Base-by-base conservation (phyloP, 257 asterid genomes). In the Striga asiatica region DNA sequence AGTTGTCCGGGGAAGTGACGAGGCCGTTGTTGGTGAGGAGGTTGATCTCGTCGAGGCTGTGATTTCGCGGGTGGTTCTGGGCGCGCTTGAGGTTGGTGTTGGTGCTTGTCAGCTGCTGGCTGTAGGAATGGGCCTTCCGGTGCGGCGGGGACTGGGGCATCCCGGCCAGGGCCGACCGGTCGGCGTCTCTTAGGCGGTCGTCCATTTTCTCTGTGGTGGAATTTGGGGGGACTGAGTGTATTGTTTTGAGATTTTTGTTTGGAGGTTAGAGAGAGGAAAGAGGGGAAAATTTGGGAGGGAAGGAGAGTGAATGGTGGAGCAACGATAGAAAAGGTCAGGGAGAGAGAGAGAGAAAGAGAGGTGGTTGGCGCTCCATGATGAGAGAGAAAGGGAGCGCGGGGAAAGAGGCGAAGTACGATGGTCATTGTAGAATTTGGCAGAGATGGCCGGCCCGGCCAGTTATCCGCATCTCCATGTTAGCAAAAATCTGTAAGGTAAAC, bases 31-130 rank as follows among this genome's bases (percentile, higher is more conserved):
- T 50, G 39, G 48, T 50, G 8, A 56, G 42, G 13, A 66, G 53
- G 8, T 66, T 56, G 50, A 49, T 65, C 13, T 81, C 91, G 60
- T 76, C 87, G 57, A 81, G 83, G 75, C 91, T 81, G 57, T 74
- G 78, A 18, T 78, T 78, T 24, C 91, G 80, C 24, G 71, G 27
- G 58, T 76, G 83, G 34, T 73, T 61, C 8, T 62, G 64, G 51
- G 29, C 41, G 50, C 81, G 79, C 56, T 70, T 72, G 37, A 66
- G 62, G 66, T 46, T 42, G 28, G 65, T 68, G 59, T 67, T 69
- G 28, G 74, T 66, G 57, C 20, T 61, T 0, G 77, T 39, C 6
- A 81, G 62, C 59, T 81, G 89, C 27, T 77, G 81, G 80, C 83
- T 81, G 63, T 81, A 74, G 39, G 78, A 68, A 32, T 71, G 64